Evolutionary conservation across 192 early-diverging fungal species (phyloP), one percentile per base, ranked within the genome.

Genomic region (Coemansia nantahalensis): DNA sequence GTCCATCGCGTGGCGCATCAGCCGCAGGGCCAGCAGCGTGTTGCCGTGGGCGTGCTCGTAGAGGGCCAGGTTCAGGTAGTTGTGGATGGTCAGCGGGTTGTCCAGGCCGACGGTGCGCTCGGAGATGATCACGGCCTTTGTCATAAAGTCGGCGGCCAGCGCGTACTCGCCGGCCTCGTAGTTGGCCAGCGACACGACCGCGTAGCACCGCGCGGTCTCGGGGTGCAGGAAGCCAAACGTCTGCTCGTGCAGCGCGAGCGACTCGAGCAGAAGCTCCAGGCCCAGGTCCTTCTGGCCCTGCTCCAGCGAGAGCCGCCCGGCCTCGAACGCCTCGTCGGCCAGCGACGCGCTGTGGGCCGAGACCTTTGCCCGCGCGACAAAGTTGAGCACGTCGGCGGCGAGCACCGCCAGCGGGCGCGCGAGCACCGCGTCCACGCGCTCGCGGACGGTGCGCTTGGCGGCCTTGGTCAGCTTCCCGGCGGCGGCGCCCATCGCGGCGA

Each of bases 291-390:
- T 84, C 44, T 95, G 85, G 8, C 88, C 87, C 64, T 92, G 85
- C 13, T 87, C 79, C 39, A 95, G 60, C 19, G 78, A 82, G 57
- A 85, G 74, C 41, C 86, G 82, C 13, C 88, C 95, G 30, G 91
- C 88, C 59, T 95, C 92, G 51, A 90, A 86, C 0, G 89, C 82
- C 59, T 96, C 91, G 64, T 95, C 91, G 17, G 90, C 95, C 75
- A 95, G 90, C 13, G 79, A 68, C 18, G 80, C 76, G 44, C 78
- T 68, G 36, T 76, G 70, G 24, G 35, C 55, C 7, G 70, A 57
- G 3, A 57, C 58, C 57, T 72, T 79, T 19, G 65, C 51, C 45
- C 48, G 38, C 17, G 68, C 68, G 1, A 64, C 48, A 54, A 71
- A 64, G 56, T 56, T 61, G 44, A 70, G 34, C 44, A 71, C 59